These are phyloP conservation scores for Colletotrichum falcatum DNA, from an alignment of 2,329 filamentous ascomycete genomes.

Conservation along the genomic window DNA sequence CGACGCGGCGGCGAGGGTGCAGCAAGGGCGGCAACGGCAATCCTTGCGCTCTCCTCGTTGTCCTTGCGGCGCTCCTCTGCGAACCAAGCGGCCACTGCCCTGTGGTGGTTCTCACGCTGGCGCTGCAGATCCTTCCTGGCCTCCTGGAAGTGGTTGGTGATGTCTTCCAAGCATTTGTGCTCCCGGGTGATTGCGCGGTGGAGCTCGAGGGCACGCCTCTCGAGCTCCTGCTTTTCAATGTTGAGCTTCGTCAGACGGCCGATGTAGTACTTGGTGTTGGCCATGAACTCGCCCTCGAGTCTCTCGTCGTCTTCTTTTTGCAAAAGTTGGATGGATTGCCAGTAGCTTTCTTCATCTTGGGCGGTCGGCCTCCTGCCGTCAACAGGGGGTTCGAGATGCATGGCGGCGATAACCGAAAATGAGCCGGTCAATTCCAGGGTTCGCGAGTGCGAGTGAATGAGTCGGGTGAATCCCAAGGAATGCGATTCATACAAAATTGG, in stretches of 20 bases:
- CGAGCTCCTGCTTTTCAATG: conserved; percentile 31
- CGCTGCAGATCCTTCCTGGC: background rate
- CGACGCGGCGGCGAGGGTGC: conserved; percentile 14
- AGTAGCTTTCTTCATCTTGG: conserved; percentile 37
- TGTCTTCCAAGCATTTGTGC: conserved; percentile 20
- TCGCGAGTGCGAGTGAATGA: background rate
- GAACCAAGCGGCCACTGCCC: conserved; percentile 21
- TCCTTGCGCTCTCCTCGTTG: conserved; percentile 15
- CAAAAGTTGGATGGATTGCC: conserved; percentile 13
- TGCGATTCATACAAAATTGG: conserved; percentile 19
- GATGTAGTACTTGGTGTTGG: conserved; percentile 7
- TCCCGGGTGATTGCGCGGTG: conserved; percentile 25
- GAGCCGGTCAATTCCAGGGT: background rate
- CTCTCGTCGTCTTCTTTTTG: conserved; percentile 26
- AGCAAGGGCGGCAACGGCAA: conserved; percentile 29
- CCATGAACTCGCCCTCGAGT: conserved; percentile 11
- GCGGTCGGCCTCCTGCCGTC: conserved; percentile 15
- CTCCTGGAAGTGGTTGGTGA: conserved; percentile 20
- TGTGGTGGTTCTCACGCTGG: conserved; percentile 1
- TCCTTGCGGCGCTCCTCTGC: conserved; percentile 14
- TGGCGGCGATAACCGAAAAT: conserved; percentile 8
- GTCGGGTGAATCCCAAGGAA: conserved; percentile 1
- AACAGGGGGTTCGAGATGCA: conserved; percentile 27
- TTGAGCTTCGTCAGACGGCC: conserved; percentile 12
- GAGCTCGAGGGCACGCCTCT: conserved; percentile 24